phyloP scores from a whole-genome alignment of 306 rosid species.

The Aeschynomene evenia region DNA sequence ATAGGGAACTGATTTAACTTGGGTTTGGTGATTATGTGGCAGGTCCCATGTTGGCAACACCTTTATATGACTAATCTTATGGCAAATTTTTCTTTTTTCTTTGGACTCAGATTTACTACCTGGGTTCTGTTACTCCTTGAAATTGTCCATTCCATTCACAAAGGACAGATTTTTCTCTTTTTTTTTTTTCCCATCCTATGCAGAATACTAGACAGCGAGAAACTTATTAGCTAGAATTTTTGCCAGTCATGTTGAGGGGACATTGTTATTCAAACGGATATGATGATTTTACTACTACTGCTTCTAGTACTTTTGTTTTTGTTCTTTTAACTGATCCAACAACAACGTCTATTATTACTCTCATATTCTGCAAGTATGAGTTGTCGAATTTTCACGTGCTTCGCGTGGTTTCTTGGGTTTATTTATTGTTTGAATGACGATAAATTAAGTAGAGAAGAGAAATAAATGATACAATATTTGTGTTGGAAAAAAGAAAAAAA shows the following conservation, averaged over 20 bases:
- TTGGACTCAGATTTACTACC: conserved; percentile 23
- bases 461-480: background rate
- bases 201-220: conserved; percentile 1
- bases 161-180: conserved; percentile 3
- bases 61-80: conserved; percentile 27
- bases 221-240: conserved; percentile 19
- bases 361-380: background rate
- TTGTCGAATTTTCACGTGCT: conserved; percentile 4
- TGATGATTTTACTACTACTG: background rate
- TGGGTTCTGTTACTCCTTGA: conserved; percentile 16
- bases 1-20: background rate
- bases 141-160: conserved; percentile 10
- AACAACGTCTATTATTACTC: conserved; percentile 5
- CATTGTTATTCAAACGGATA: background rate
- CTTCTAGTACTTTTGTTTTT: no score
- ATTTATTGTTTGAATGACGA: background rate
- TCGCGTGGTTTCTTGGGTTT: background rate
- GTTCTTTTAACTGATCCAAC: no score
- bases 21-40: conserved; percentile 29
- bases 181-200: no score
- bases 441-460: background rate
- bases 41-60: background rate
- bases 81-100: conserved; percentile 22
- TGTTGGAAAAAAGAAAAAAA: background rate
- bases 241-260: conserved; percentile 21